Conservation (phyloP, 441 rosid species). For the Croton laevigatus region DNA sequence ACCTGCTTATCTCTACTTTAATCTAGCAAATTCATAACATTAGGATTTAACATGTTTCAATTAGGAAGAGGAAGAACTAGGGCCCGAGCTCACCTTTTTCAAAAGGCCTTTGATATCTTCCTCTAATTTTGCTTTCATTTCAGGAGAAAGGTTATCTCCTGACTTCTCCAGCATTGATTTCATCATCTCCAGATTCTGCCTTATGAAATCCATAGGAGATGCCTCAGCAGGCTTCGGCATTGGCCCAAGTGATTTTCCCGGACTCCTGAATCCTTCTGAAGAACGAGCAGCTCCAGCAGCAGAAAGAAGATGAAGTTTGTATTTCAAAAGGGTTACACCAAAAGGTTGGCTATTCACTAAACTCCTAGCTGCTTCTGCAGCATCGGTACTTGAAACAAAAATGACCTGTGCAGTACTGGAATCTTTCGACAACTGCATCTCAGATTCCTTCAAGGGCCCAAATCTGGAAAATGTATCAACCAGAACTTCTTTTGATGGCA, state of each 20-base stretch:
- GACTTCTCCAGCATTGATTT: conserved; percentile 76
- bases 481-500: conserved; percentile 66
- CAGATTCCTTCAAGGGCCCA: conserved; percentile 67
- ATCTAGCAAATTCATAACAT: conserved; percentile 16
- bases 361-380: conserved; percentile 59
- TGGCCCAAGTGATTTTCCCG: conserved; percentile 38
- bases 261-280: conserved; percentile 27
- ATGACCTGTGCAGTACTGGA: conserved; percentile 50
- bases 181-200: conserved; percentile 87
- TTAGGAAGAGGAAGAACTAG: conserved; percentile 51
- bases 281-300: conserved; percentile 16
- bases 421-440: conserved; percentile 44
- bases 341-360: conserved; percentile 57
- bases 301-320: conserved; percentile 40
- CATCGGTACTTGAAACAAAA: conserved; percentile 52
- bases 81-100: conserved; percentile 61
- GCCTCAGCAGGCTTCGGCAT: conserved; percentile 29
- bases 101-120: conserved; percentile 68
- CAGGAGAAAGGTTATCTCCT: conserved; percentile 73
- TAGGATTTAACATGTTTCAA: conserved; percentile 9
- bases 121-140: conserved; percentile 63
- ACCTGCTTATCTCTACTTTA: conserved; percentile 9
- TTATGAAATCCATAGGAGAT: conserved; percentile 64
- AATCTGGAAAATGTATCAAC: conserved; percentile 50
- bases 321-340: conserved; percentile 45